Evolutionary conservation across 2,329 filamentous ascomycete genomes (phyloP).

Genomic region (Pestalotiopsis sp.): DNA sequence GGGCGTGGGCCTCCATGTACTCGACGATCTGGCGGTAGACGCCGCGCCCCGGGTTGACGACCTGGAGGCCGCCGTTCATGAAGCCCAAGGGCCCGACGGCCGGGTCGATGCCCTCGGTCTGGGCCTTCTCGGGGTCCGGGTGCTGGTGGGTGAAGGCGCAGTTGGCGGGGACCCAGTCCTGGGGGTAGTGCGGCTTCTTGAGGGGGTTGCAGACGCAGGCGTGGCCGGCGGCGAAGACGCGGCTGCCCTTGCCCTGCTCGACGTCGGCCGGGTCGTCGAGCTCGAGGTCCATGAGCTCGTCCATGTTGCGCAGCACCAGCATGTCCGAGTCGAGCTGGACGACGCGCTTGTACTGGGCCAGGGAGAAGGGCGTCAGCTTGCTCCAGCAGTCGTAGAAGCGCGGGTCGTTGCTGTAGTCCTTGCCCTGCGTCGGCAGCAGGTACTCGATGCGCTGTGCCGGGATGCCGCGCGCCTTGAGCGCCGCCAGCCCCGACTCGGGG

Average conservation of each 20-base stretch:
- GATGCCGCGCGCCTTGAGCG: conserved; percentile 71
- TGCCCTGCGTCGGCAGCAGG: conserved; percentile 67
- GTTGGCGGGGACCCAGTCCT: conserved; percentile 63
- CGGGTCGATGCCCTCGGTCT: conserved; percentile 47
- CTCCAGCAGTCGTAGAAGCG: conserved; percentile 91
- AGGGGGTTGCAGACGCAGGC: conserved; percentile 87
- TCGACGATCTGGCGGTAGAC: conserved; percentile 54
- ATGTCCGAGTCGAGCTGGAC: conserved; percentile 90
- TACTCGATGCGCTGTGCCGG: conserved; percentile 71
- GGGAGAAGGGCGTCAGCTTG: conserved; percentile 79
- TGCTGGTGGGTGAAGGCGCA: conserved; percentile 63
- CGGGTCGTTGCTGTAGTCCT: conserved; percentile 74
- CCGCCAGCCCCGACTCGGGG: conserved; percentile 67
- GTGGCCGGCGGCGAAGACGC: conserved; percentile 81
- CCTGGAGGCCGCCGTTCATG: conserved; percentile 60
- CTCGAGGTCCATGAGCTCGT: conserved; percentile 84
- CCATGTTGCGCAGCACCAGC: conserved; percentile 83
- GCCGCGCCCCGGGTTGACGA: conserved; percentile 52
- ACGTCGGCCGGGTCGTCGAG: conserved; percentile 58
- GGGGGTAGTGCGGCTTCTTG: conserved; percentile 76
- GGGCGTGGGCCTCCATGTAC: conserved; percentile 50
- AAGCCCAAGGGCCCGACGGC: conserved; percentile 49
- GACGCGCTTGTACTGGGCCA: conserved; percentile 76
- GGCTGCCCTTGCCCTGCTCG: conserved; percentile 45
- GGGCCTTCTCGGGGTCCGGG: conserved; percentile 45